These are phyloP conservation scores for Candida nanaspora DNA, from an alignment of 805 yeast genomes.

Conservation along the genomic window DNA sequence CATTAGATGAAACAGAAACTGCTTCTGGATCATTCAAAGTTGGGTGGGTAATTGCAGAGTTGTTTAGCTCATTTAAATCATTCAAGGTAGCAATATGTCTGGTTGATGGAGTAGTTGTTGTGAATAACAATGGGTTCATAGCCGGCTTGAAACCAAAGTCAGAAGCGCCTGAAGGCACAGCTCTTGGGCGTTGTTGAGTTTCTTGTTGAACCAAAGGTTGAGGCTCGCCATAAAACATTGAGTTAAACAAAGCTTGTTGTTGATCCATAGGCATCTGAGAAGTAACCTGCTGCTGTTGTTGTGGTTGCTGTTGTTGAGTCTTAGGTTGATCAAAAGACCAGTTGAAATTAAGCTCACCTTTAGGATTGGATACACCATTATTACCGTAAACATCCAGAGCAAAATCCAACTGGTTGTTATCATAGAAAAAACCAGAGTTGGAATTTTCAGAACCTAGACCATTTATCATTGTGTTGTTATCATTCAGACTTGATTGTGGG, in stretches of 20 bases:
- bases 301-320: background rate
- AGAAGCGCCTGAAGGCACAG: background rate
- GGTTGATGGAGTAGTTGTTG: constrained; percentile 1
- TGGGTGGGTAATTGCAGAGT: background rate
- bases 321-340: background rate
- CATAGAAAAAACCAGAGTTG: background rate
- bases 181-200: background rate
- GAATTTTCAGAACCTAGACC: too few relatives aligned
- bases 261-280: too few relatives aligned
- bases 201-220: too few relatives aligned
- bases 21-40: background rate
- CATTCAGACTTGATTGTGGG: too few relatives aligned
- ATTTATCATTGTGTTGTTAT: too few relatives aligned
- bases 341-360: background rate
- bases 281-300: background rate
- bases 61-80: background rate
- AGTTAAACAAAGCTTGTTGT: too few relatives aligned
- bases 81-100: constrained; percentile 1
- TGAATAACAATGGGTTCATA: background rate
- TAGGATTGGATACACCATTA: background rate
- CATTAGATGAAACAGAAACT: background rate
- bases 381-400: background rate
- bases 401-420: background rate
- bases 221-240: too few relatives aligned
- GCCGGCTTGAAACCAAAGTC: background rate